Evolutionary conservation across 2,329 filamentous ascomycete genomes (phyloP), one percentile per base, ranked within the genome.

Genomic region (Penicillium hesseltinei): DNA sequence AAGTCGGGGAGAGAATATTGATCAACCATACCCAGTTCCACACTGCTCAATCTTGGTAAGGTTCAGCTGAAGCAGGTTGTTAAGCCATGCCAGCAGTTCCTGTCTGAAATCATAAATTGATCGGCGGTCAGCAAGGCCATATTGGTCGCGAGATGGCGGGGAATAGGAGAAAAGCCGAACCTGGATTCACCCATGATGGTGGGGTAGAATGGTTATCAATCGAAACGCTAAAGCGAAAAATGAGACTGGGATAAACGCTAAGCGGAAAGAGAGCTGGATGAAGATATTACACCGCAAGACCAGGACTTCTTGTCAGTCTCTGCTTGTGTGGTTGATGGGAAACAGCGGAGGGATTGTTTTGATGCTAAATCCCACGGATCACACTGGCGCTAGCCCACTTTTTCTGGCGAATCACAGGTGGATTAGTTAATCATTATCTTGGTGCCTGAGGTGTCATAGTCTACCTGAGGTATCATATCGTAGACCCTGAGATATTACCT

Each of bases 41-140:
- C 93, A 97, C 84, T 99, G 94, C 81, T 99, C 94, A 75, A 99
- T 91, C 80, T 97, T 97, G 71, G 90, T 97, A 71, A 99, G 87
- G 81, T 97, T 99, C 72, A 99, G 88, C 81, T 97, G 92, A 51
- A 99, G 87, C 62, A 99, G 89, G 83, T 90, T 93, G 83, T 99
- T 99, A 66, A 97, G 82, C 94, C 94, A 99, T 80, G 88, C 85
- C 69, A 99, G 83, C 69, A 99, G 86, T 81, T 99, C 94, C 80
- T 99, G 94, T 82, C 94, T 97, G 47, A 35, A 45, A 11, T 13
- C 13, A 42, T 58, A 63, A 33, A 43, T n/a, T 36, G 31, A 51
- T 52, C 27, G 42, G 38, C 17, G 56, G 57, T 61, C 52, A 64
- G 60, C 31, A 46, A 45, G 45, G 33, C 54, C n/a, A 27, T 53